Base-by-base conservation (phyloP, 1,284 basidiomycete species). In the Apiotrichum porosum region DNA sequence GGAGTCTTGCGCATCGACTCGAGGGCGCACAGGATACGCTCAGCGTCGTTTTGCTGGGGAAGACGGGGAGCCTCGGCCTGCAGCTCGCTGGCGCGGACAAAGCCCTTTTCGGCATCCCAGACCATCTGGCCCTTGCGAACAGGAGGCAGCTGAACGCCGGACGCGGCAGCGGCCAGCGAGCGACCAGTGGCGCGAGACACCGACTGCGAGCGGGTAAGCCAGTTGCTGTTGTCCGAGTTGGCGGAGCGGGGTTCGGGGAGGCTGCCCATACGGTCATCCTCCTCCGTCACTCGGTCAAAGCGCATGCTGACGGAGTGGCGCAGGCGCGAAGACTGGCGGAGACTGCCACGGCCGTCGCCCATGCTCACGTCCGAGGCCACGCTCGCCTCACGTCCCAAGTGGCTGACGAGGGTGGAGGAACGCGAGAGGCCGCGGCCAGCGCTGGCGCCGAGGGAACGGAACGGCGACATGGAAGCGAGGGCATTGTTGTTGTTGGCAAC, bases 1-100 rank as follows among this genome's bases (percentile, higher is more conserved):
- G 40, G 63, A 49, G 24, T 56, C 49, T 65, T 66, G 22, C 69
- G 60, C 49, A 66, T 57, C 3, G 61, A 57, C 52, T 73, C 71
- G 30, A 73, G 61, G 2, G 68, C 65, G 41, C 62, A 63, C 14
- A 73, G 60, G 34, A 73, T 72, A 0, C 69, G 60, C 43, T 73
- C 71, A 26, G 71, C 71, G 44, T 72, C 69, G 46, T 66, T 71
- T 41, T 65, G 52, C 26, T 57, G 57, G 6, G 62, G 48, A 0
- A 60, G 60, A 13, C 53, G 49, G 3, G 66, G 61, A 4, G 53
- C 45, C 42, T 63, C 56, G 19, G 54, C 46, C 28, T 57, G 57
- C 14, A 66, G 53, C 33, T 66, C 60, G 49, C 57, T 57, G 42
- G 65, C 62, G 32, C 66, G 50, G 23, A 70, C 55, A 51, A 73